These are phyloP conservation scores for Salvia splendens DNA, from an alignment of 257 asterid genomes.

Conservation along the genomic window DNA sequence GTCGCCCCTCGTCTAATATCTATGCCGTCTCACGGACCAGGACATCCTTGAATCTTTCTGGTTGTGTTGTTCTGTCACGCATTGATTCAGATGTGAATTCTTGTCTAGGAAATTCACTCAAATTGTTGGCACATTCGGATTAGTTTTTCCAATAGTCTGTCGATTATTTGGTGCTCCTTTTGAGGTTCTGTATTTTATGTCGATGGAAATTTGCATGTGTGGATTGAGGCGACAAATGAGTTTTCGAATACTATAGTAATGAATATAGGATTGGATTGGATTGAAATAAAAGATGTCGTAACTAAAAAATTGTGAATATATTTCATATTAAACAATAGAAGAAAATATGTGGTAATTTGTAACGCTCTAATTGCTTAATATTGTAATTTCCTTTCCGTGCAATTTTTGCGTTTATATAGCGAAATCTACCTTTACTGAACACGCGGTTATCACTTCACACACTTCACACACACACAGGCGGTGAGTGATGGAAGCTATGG, in stretches of 20 bases:
- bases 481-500: conserved; percentile 13
- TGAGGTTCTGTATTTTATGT: not conserved
- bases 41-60: not conserved
- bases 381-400: not conserved
- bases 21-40: conserved; percentile 23
- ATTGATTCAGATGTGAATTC: not conserved
- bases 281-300: not conserved
- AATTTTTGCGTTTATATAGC: not conserved
- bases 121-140: not conserved
- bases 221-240: not conserved
- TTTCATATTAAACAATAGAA: too few species aligned
- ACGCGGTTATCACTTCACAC: not conserved
- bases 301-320: not conserved
- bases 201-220: not conserved
- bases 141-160: not conserved
- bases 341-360: too few species aligned
- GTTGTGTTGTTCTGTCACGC: not conserved
- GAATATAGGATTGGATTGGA: not conserved
- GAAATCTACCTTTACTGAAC: not conserved
- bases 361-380: not conserved
- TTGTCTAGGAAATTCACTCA: not conserved
- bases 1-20: not conserved
- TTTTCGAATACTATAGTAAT: not conserved
- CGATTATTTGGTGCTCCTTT: not conserved
- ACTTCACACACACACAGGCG: not conserved